Conservation (phyloP, 2,329 filamentous ascomycete species). For the Botrytis byssoidea region DNA sequence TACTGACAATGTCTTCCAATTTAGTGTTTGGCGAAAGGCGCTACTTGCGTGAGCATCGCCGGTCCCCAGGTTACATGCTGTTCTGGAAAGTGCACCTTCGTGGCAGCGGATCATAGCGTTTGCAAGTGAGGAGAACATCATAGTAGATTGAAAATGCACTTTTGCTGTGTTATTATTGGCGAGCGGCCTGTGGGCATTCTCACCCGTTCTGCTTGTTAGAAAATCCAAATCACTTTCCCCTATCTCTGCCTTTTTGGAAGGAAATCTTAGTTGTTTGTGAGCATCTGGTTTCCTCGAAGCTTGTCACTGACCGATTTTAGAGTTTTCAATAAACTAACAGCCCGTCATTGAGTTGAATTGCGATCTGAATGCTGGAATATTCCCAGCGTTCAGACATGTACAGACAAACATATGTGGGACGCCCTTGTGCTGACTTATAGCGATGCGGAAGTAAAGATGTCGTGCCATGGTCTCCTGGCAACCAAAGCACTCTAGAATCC, state of each 20-base stretch:
- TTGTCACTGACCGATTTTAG: neutral
- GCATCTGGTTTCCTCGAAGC: neutral
- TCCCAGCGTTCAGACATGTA: neutral
- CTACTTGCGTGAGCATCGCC: constrained; percentile 5
- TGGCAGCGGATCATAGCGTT: constrained; percentile 6
- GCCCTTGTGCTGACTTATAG: neutral
- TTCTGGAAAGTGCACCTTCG: constrained; percentile 6
- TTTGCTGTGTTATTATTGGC: neutral
- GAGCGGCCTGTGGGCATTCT: neutral
- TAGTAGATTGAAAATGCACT: too few relatives aligned
- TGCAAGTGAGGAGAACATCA: neutral
- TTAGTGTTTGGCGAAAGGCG: constrained; percentile 8
- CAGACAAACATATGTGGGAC: neutral
- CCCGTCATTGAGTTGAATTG: neutral
- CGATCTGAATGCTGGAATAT: neutral
- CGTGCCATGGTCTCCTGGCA: neutral
- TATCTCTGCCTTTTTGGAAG: neutral
- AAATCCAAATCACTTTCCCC: neutral
- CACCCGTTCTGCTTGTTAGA: too few relatives aligned
- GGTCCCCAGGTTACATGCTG: constrained; percentile 1
- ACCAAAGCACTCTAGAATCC: neutral
- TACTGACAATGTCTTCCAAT: neutral
- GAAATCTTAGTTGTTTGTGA: neutral
- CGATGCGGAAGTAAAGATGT: neutral
- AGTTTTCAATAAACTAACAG: accelerated